Evolutionary conservation across 192 early-diverging fungal genomes (phyloP).

Genomic region (Coemansia sp.): DNA sequence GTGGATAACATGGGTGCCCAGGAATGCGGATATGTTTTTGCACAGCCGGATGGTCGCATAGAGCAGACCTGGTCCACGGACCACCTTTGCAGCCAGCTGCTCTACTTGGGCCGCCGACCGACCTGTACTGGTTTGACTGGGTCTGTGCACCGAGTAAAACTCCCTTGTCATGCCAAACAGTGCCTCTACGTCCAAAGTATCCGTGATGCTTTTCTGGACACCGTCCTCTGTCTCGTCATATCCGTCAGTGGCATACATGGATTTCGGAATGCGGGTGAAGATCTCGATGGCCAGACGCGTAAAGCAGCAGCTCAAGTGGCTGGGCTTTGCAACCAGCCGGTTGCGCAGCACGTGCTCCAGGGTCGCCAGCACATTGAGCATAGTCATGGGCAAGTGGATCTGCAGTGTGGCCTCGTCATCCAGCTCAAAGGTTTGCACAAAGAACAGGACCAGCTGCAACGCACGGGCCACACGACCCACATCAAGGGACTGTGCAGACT

Average conservation of each 20-base stretch:
- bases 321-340: not conserved
- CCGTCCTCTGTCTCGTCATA: not conserved
- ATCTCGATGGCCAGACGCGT: slow-evolving; percentile 43
- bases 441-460: slow-evolving; percentile 65
- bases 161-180: slow-evolving; percentile 21
- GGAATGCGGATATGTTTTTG: slow-evolving; percentile 16
- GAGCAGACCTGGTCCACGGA: slow-evolving; percentile 34
- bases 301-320: slow-evolving; percentile 22
- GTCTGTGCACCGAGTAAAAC: slow-evolving; percentile 28
- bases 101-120: slow-evolving; percentile 11
- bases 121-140: not conserved
- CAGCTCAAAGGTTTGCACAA: slow-evolving; percentile 69
- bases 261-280: slow-evolving; percentile 37
- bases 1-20: slow-evolving; percentile 8
- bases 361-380: slow-evolving; percentile 54
- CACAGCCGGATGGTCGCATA: slow-evolving; percentile 16
- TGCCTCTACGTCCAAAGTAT: not conserved
- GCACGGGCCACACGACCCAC: slow-evolving; percentile 16
- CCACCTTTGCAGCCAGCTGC: slow-evolving; percentile 17
- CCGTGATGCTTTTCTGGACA: not conserved
- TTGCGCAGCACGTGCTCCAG: slow-evolving; percentile 15
- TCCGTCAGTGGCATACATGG: slow-evolving; percentile 13
- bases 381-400: slow-evolving; percentile 76
- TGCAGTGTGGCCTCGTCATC: slow-evolving; percentile 79
- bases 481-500: slow-evolving; percentile 1